These are phyloP conservation scores for Mortierella sp. DNA, from an alignment of 371 early-diverging fungal species.

Conservation along the genomic window DNA sequence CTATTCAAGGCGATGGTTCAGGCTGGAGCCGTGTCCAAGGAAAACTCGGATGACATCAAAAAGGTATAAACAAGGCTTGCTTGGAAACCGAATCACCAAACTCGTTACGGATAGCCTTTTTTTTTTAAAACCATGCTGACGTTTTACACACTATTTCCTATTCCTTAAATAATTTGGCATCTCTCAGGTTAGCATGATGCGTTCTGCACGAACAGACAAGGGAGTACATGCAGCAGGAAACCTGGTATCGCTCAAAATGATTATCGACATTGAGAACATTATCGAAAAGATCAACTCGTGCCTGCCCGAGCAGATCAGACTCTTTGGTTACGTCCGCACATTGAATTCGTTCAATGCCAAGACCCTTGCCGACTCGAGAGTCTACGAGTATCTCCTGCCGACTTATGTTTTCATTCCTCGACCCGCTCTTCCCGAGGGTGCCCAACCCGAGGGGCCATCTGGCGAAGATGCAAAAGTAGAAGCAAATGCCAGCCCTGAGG, in stretches of 20 bases:
- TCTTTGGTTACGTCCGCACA: slow-evolving; percentile 76
- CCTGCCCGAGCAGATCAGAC: slow-evolving; percentile 84
- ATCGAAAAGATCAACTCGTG: slow-evolving; percentile 79
- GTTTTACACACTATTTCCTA: background rate
- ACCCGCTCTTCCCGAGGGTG: slow-evolving; percentile 17
- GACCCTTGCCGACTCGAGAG: slow-evolving; percentile 89
- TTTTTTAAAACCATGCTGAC: background rate
- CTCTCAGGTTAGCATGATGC: slow-evolving; percentile 72
- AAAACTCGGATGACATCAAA: slow-evolving; percentile 79
- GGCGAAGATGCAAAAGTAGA: background rate
- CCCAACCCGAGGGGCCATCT: background rate
- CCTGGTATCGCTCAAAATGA: slow-evolving; percentile 93
- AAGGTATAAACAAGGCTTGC: slow-evolving; percentile 66
- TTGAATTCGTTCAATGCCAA: slow-evolving; percentile 92
- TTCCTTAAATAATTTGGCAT: background rate
- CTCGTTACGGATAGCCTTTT: background rate
- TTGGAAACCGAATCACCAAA: background rate
- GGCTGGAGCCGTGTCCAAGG: slow-evolving; percentile 79
- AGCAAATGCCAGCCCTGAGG: background rate
- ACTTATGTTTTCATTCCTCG: slow-evolving; percentile 82
- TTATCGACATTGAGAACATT: slow-evolving; percentile 75
- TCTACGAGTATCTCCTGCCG: slow-evolving; percentile 98
- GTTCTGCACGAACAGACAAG: slow-evolving; percentile 99
- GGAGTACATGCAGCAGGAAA: slow-evolving; percentile 99
- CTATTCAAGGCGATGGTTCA: slow-evolving; percentile 80